These are phyloP conservation scores for Auriscalpium microsporum DNA, from an alignment of 768 basidiomycete genomes.

Conservation along the genomic window DNA sequence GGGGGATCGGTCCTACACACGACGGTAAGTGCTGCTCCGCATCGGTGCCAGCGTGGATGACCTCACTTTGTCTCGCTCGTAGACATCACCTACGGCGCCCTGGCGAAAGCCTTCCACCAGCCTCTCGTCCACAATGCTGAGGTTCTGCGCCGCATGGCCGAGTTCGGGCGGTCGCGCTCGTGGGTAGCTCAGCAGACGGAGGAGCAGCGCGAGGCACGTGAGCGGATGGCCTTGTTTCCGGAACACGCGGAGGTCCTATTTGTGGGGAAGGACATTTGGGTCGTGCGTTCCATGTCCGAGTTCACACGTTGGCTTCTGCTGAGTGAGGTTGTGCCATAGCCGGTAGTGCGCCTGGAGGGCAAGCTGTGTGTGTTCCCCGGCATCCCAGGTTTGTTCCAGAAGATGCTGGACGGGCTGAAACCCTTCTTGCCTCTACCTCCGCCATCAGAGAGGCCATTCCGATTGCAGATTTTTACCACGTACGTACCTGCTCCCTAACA, in stretches of 20 bases:
- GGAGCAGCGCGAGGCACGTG: conserved; percentile 68
- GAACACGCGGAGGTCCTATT: conserved; percentile 70
- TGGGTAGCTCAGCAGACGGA: conserved; percentile 56
- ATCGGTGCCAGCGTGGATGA: neutral
- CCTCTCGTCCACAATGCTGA: conserved; percentile 67
- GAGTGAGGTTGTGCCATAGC: conserved; percentile 33
- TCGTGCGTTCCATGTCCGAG: conserved; percentile 39
- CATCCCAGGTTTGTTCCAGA: conserved; percentile 77
- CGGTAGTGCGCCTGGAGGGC: conserved; percentile 76
- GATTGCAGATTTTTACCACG: conserved; percentile 82
- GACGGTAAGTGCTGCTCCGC: conserved; percentile 47
- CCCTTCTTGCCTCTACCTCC: conserved; percentile 78
- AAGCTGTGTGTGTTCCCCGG: conserved; percentile 92
- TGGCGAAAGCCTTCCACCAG: conserved; percentile 78
- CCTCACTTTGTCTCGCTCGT: neutral
- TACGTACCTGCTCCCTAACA: conserved; percentile 28
- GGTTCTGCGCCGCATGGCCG: conserved; percentile 65
- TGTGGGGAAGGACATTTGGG: conserved; percentile 77
- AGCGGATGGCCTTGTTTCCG: conserved; percentile 90
- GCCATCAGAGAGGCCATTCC: conserved; percentile 56
- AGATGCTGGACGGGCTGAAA: conserved; percentile 65
- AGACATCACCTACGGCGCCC: conserved; percentile 87
- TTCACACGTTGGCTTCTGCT: neutral
- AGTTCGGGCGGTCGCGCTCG: conserved; percentile 45
- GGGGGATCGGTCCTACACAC: conserved; percentile 89